These are phyloP conservation scores for Xylaria longipes DNA, from an alignment of 495 filamentous ascomycete species.

Conservation along the genomic window DNA sequence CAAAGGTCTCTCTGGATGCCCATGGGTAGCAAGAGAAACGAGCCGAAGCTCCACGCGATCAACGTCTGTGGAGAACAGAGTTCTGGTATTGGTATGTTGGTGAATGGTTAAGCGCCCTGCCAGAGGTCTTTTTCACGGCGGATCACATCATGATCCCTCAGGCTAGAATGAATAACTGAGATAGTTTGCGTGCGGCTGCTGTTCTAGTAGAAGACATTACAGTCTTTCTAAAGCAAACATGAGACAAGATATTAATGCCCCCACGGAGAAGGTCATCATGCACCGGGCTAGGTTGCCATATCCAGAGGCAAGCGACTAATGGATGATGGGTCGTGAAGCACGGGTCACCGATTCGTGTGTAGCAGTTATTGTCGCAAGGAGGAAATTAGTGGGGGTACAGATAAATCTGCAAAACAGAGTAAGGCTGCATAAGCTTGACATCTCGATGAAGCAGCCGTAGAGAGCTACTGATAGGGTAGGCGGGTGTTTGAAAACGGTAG, in stretches of 20 bases:
- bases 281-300: neutral
- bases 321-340: conserved; percentile 11
- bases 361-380: neutral
- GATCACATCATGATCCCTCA: neutral
- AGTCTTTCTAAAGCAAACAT: neutral
- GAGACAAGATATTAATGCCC: conserved; percentile 14
- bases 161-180: neutral
- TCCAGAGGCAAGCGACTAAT: conserved; percentile 3
- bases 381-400: conserved; percentile 12
- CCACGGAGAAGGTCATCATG: conserved; percentile 5
- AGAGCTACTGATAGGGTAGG: conserved; percentile 15
- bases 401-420: conserved; percentile 1
- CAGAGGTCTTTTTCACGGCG: neutral
- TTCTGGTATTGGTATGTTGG: neutral
- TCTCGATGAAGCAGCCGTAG: conserved; percentile 21
- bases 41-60: neutral
- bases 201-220: neutral
- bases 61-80: neutral
- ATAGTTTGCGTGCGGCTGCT: neutral
- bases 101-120: neutral
- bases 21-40: neutral
- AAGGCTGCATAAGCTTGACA: conserved; percentile 25
- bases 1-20: neutral
- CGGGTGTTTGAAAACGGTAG: conserved; percentile 21
- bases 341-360: neutral